Conservation (phyloP, 352 stramenopile genomes). For the Phytophthora sansomeana region DNA sequence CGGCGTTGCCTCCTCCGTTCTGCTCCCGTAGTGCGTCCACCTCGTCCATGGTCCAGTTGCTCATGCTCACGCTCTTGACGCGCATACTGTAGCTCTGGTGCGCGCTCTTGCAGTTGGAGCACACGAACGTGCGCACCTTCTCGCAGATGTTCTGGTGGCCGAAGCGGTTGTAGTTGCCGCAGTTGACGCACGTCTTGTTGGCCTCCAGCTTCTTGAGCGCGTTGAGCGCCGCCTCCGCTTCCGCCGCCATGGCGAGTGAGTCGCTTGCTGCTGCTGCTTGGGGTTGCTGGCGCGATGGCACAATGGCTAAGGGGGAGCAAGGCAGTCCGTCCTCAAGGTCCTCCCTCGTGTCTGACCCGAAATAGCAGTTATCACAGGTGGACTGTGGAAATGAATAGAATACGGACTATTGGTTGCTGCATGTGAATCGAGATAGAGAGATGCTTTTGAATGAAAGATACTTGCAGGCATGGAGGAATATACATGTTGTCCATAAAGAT, state of each 20-base stretch:
- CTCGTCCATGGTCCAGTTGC: conserved; percentile 92
- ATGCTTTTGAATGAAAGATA: background rate
- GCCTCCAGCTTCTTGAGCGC: conserved; percentile 83
- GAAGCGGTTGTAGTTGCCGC: conserved; percentile 89
- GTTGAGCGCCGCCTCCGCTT: conserved; percentile 77
- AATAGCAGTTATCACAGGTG: conserved; percentile 2
- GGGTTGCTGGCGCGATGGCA: conserved; percentile 18
- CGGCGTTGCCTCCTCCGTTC: conserved; percentile 91
- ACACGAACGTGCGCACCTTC: conserved; percentile 94
- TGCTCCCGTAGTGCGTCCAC: conserved; percentile 88
- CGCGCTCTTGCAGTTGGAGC: conserved; percentile 94
- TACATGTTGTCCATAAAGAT: background rate
- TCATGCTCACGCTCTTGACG: conserved; percentile 97
- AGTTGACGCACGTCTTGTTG: conserved; percentile 90
- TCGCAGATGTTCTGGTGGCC: conserved; percentile 94
- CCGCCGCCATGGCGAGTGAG: conserved; percentile 37
- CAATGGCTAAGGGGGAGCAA: conserved; percentile 17
- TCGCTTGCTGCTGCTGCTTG: conserved; percentile 21
- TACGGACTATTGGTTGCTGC: background rate
- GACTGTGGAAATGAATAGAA: background rate
- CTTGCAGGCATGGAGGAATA: background rate
- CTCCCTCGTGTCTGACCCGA: conserved; percentile 27
- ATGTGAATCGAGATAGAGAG: background rate
- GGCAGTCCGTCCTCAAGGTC: conserved; percentile 28
- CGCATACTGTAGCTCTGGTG: conserved; percentile 95